phyloP scores from a whole-genome alignment of 2,329 filamentous ascomycete species.

The Fusarium albosuccineum region DNA sequence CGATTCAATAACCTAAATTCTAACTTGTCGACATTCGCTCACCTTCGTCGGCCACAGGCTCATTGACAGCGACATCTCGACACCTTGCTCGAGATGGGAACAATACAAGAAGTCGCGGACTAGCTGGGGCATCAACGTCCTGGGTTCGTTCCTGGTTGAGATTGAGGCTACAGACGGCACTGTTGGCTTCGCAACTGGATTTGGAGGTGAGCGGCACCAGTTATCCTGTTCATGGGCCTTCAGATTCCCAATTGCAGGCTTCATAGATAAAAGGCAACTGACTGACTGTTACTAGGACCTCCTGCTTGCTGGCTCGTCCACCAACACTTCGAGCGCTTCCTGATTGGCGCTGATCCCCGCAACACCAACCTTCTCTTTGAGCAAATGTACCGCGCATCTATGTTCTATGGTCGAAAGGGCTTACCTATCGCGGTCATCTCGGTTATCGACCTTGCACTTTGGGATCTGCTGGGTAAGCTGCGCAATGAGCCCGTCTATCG shows the following conservation, averaged over 20 bases:
- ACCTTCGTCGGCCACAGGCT: conserved; percentile 70
- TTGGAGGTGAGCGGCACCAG: conserved; percentile 71
- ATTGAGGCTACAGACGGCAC: conserved; percentile 90
- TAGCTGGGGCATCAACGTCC: conserved; percentile 94
- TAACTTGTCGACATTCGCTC: conserved; percentile 8
- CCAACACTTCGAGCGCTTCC: conserved; percentile 92
- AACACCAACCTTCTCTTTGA: conserved; percentile 95
- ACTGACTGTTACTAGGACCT: conserved; percentile 67
- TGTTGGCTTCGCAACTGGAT: conserved; percentile 94
- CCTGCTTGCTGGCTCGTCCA: conserved; percentile 95
- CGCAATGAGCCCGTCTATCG: conserved; percentile 95
- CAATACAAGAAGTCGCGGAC: conserved; percentile 89
- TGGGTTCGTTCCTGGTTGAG: conserved; percentile 92
- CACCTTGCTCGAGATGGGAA: conserved; percentile 90
- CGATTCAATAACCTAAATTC: conserved; percentile 1
- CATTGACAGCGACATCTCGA: conserved; percentile 92
- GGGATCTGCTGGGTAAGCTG: conserved; percentile 93
- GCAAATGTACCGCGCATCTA: conserved; percentile 95
- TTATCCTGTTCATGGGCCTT: background rate
- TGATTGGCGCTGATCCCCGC: conserved; percentile 88
- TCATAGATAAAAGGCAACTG: conserved; percentile 1
- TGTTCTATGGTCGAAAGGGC: conserved; percentile 97
- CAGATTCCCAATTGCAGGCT: background rate
- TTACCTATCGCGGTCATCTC: conserved; percentile 92
- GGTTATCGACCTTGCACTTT: conserved; percentile 91